Evolutionary conservation across 257 asterid genomes (phyloP).

Genomic region (Primulina huaijiensis): DNA sequence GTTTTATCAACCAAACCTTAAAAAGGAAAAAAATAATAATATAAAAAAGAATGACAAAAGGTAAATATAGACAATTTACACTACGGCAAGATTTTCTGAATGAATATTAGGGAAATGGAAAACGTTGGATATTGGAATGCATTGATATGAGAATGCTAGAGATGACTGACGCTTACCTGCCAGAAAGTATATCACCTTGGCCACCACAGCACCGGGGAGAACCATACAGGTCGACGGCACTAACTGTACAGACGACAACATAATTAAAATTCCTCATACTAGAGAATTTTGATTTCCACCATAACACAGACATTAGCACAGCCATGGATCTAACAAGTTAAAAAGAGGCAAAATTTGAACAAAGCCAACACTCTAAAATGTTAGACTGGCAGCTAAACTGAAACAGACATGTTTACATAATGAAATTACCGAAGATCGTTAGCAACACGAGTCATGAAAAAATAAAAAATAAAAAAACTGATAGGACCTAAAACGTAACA

Average conservation of each 20-base stretch:
- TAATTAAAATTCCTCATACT: not conserved
- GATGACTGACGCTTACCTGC: conserved; percentile 51
- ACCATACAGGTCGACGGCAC: conserved; percentile 64
- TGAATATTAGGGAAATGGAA: not conserved
- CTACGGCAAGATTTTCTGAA: not conserved
- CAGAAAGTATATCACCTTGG: conserved; percentile 97
- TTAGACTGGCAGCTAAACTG: not conserved
- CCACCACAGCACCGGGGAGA: conserved; percentile 99
- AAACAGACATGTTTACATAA: not conserved
- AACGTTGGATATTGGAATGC: not conserved
- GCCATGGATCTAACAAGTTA: not conserved
- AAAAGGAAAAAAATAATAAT: too few species aligned
- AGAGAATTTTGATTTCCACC: not conserved
- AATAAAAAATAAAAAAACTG: not conserved
- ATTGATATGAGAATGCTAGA: not conserved
- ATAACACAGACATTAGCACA: not conserved
- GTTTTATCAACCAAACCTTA: too few species aligned
- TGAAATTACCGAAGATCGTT: not conserved
- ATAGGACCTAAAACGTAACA: not conserved
- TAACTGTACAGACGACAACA: conserved; percentile 41
- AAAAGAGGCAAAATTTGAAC: too few species aligned
- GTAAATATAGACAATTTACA: not conserved
- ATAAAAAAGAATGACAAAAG: too few species aligned
- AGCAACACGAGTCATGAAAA: not conserved
- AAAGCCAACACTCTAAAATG: not conserved